These are phyloP conservation scores for Pezicula radicicola DNA, from an alignment of 2,329 filamentous ascomycete species.

Conservation along the genomic window DNA sequence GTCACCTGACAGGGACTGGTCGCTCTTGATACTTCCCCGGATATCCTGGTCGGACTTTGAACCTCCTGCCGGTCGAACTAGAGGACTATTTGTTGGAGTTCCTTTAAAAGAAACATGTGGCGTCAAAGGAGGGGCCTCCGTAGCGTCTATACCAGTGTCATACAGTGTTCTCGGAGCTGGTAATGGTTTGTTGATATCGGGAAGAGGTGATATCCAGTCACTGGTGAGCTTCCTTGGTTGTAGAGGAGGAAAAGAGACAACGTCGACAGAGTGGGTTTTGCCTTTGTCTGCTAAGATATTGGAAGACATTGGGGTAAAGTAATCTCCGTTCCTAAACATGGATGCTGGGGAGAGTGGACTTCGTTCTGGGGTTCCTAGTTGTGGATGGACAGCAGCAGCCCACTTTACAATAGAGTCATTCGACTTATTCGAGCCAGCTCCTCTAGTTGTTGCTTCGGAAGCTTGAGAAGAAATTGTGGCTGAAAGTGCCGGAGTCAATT, in stretches of 20 bases:
- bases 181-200: conserved; percentile 12
- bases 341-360: conserved; percentile 4
- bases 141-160: conserved; percentile 18
- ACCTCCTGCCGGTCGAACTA: conserved; percentile 2
- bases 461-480: too few species aligned
- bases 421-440: too few species aligned
- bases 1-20: neutral
- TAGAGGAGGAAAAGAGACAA: conserved; percentile 23
- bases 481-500: neutral
- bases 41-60: too few species aligned
- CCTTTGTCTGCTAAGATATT: neutral
- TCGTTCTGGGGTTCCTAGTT: neutral
- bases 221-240: conserved; percentile 17
- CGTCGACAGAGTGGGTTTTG: conserved; percentile 8
- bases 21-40: neutral
- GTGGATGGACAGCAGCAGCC: too few species aligned
- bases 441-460: too few species aligned
- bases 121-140: conserved; percentile 4
- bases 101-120: conserved; percentile 1
- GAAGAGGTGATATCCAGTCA: conserved; percentile 24
- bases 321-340: too few species aligned
- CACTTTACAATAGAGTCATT: too few species aligned
- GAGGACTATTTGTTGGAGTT: neutral
- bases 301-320: neutral
- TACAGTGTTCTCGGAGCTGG: conserved; percentile 14